Evolutionary conservation across 495 filamentous ascomycete genomes (phyloP).

Genomic region (Beverwykella pulmonaria): DNA sequence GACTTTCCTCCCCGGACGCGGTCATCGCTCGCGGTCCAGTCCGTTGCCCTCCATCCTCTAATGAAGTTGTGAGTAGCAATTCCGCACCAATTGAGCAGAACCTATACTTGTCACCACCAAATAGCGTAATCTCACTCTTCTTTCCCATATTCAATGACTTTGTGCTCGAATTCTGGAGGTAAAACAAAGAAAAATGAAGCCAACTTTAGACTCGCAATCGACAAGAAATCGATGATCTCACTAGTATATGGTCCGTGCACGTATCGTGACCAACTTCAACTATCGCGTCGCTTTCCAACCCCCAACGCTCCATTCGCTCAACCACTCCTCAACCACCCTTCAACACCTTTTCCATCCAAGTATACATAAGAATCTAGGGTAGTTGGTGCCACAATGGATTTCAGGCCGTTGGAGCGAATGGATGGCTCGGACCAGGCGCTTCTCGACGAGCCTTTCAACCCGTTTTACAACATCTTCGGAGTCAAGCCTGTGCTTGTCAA

Average conservation of each 20-base stretch:
- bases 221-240: constrained; percentile 25
- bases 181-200: background rate
- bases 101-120: constrained; percentile 54
- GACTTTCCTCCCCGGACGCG: constrained; percentile 71
- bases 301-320: background rate
- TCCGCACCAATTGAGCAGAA: background rate
- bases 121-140: constrained; percentile 41
- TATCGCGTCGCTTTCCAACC: background rate
- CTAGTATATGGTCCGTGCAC: constrained; percentile 9
- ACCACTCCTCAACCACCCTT: no score
- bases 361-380: background rate
- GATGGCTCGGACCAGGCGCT: constrained; percentile 25
- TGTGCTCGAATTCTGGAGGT: background rate
- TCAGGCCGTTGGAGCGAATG: constrained; percentile 20
- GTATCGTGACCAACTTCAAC: background rate
- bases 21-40: constrained; percentile 74
- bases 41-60: constrained; percentile 61
- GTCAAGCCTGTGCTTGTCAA: constrained; percentile 44
- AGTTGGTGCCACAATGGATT: constrained; percentile 10
- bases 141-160: constrained; percentile 7
- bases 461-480: constrained; percentile 43
- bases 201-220: background rate
- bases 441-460: constrained; percentile 42
- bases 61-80: background rate
- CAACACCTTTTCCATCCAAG: background rate